Evolutionary conservation across 495 filamentous ascomycete species (phyloP), one percentile per base, ranked within the genome.

Genomic region (Tricharina praecox): DNA sequence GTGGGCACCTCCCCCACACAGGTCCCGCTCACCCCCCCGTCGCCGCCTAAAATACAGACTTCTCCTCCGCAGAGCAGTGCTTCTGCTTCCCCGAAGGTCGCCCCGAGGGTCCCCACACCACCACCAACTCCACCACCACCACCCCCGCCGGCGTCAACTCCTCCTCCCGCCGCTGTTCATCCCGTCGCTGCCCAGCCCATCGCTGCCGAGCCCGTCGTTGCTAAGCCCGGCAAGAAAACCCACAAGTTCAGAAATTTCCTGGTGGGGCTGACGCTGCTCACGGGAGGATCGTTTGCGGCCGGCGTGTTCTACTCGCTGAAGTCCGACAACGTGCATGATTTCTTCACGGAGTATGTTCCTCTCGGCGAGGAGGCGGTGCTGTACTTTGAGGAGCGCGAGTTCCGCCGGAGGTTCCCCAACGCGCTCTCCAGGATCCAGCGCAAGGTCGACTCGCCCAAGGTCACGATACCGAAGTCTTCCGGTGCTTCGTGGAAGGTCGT

Each of bases 311-410:
- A 92, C 59, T 90, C 90, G 19, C 72, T 93, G 50, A 76, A 86
- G 64, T 90, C 78, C 52, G 90, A 97, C 67, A 93, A 88, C 64
- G 95, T 95, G 71, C 92, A 97, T 62, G 90, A 97, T 61, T 94
- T 96, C 68, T 97, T 97, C 68, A 96, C 92, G 36, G 87, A 94
- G 65, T 97, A 90, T 63, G 65, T 97, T 4, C 90, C 90, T 2
- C 93, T 84, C 50, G 92, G 88, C 45, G 90, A 97, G 66, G 82
- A 94, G 54, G 78, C 78, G 13, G 90, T 97, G 21, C 75, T 92
- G n/a, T 96, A 93, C 66, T 82, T 97, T 50, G 90, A 97, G 66
- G 90, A 97, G 66, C 76, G 82, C 36, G 86, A 94, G 63, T 95
- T 92, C 66, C 77, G 82, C 55, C 83, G 80, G 63, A 77, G 88